These are phyloP conservation scores for Isatis lusitanica DNA, from an alignment of 441 rosid genomes.

Conservation along the genomic window DNA sequence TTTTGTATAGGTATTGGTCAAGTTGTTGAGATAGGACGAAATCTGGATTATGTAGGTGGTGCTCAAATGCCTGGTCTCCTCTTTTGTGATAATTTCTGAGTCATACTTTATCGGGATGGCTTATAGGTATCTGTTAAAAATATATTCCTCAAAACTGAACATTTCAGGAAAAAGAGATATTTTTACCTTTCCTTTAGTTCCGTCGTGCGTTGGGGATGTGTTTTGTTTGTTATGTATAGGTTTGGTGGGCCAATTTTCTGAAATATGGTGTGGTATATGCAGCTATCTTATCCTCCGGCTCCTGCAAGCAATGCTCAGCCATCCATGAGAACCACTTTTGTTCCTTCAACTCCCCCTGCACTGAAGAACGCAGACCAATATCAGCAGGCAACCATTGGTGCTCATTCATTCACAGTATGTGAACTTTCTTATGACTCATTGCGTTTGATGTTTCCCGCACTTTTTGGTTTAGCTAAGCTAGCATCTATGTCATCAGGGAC, in stretches of 20 bases:
- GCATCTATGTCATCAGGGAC: slow-evolving; percentile 51
- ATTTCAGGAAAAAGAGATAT: slow-evolving; percentile 1
- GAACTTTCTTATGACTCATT: slow-evolving; percentile 8
- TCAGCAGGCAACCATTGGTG: slow-evolving; percentile 77
- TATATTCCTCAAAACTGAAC: neutral
- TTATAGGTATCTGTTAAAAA: neutral
- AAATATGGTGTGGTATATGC: slow-evolving; percentile 26
- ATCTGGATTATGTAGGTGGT: slow-evolving; percentile 3
- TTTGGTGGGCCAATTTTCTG: slow-evolving; percentile 22
- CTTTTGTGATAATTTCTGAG: too few species aligned
- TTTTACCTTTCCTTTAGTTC: slow-evolving; percentile 6
- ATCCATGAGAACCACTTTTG: slow-evolving; percentile 66
- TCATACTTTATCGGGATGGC: too few species aligned
- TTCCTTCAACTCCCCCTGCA: slow-evolving; percentile 79
- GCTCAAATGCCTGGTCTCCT: neutral
- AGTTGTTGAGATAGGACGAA: slow-evolving; percentile 3
- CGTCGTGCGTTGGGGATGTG: slow-evolving; percentile 6
- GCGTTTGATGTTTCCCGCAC: slow-evolving; percentile 5
- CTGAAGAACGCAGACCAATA: slow-evolving; percentile 84
- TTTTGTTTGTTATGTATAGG: slow-evolving; percentile 13
- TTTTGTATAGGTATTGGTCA: slow-evolving; percentile 9
- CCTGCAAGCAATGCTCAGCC: slow-evolving; percentile 55
- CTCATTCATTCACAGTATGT: slow-evolving; percentile 87
- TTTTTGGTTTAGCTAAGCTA: slow-evolving; percentile 27
- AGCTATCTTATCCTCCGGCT: slow-evolving; percentile 62